Conservation (phyloP, 1,284 basidiomycete species). For the Hortiboletus rubellus region DNA sequence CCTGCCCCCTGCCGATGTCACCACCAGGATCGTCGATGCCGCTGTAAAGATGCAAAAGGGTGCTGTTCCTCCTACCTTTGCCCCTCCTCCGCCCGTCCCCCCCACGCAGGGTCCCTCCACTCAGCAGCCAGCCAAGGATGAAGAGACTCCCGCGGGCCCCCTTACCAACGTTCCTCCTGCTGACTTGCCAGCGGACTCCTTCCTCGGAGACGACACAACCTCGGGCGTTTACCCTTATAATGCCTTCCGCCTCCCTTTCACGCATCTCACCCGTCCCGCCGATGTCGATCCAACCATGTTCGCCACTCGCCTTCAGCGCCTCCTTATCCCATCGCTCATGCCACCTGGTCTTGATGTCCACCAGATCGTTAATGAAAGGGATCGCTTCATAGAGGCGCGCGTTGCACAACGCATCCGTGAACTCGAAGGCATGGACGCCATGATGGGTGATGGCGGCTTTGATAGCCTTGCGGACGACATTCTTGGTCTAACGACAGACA, state of each 20-base stretch:
- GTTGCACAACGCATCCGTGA: conserved; percentile 90
- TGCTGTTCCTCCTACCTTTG: conserved; percentile 27
- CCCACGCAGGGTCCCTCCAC: conserved; percentile 14
- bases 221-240: conserved; percentile 95
- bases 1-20: conserved; percentile 58
- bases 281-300: conserved; percentile 60
- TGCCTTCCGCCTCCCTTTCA: conserved; percentile 86
- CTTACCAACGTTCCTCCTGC: conserved; percentile 40
- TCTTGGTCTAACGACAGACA: conserved; percentile 41
- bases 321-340: conserved; percentile 87
- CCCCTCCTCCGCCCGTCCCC: conserved; percentile 11
- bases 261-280: conserved; percentile 66
- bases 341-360: conserved; percentile 94
- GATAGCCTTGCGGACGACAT: conserved; percentile 56
- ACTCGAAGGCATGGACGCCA: conserved; percentile 82
- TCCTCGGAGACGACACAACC: conserved; percentile 77
- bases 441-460: conserved; percentile 75
- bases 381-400: conserved; percentile 87
- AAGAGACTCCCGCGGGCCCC: conserved; percentile 37
- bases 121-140: conserved; percentile 40
- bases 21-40: conserved; percentile 69
- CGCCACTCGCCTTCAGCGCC: conserved; percentile 74
- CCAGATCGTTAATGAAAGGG: conserved; percentile 87
- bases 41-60: conserved; percentile 77
- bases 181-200: conserved; percentile 65